These are phyloP conservation scores for Phylloporus arenicola DNA, from an alignment of 768 basidiomycete genomes.

Conservation along the genomic window DNA sequence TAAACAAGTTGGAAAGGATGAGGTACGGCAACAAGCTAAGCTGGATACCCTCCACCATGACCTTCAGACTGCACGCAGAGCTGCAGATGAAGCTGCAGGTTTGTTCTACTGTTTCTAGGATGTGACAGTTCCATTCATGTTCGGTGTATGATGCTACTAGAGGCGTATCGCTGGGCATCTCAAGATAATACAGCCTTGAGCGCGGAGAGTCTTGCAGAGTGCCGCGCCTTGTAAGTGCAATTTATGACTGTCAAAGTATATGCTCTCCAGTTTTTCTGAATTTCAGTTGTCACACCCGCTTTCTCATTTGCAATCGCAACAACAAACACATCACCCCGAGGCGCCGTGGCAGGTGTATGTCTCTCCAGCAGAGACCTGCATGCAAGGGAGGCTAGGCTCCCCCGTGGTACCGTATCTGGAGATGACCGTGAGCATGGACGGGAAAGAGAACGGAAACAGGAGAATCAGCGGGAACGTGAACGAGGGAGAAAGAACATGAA, in stretches of 20 bases:
- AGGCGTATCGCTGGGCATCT: constrained; percentile 68
- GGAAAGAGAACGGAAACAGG: too few species aligned
- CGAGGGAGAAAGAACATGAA: constrained; percentile 21
- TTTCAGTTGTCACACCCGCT: too few species aligned
- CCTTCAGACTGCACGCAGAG: constrained; percentile 55
- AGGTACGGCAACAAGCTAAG: constrained; percentile 44
- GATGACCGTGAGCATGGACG: too few species aligned
- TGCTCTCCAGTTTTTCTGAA: too few species aligned
- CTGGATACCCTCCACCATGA: constrained; percentile 59
- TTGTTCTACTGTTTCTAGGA: constrained; percentile 10
- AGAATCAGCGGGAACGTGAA: too few species aligned
- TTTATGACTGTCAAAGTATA: not conserved
- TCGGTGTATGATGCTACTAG: constrained; percentile 34
- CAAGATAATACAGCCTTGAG: constrained; percentile 73
- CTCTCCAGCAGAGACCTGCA: too few species aligned
- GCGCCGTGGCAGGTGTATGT: too few species aligned
- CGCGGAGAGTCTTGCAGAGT: constrained; percentile 83
- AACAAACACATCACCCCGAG: too few species aligned
- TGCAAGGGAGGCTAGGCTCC: too few species aligned
- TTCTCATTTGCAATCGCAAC: too few species aligned
- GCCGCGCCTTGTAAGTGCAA: constrained; percentile 33
- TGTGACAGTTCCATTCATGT: not conserved
- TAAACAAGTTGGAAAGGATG: constrained; percentile 62
- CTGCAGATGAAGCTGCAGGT: constrained; percentile 81
- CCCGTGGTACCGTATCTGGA: too few species aligned